Evolutionary conservation across 139 green algal species (phyloP), one percentile per base, ranked within the genome.

Genomic region (Prasinococcaceae sp.): DNA sequence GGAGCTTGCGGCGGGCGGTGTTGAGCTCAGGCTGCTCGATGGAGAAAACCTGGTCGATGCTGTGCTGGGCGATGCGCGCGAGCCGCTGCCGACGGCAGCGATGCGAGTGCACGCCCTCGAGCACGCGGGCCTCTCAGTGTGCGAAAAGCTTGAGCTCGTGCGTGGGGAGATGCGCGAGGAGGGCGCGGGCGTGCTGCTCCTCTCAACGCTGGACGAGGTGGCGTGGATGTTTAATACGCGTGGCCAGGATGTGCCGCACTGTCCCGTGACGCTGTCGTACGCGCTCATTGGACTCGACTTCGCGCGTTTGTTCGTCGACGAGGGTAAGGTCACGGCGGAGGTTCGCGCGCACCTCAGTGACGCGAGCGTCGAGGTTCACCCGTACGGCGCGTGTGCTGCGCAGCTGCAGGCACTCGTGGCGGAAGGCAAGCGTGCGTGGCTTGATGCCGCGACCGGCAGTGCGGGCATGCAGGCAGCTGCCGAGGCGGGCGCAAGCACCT

Each of bases 191-290:
- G 68, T 60, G 0, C 52, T 90, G 22, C 50, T 84, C 37, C 74
- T 87, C 10, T 79, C 68, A 4, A 60, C 73, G 41, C 70, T 98
- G 27, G 87, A 95, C 43, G 88, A 98, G 70, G 80, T 97, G n/a
- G 84, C 84, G 23, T 98, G 90, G 90, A 74, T 95, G 41, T 56
- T 88, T 41, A 98, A 98, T 50, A 27, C 5, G 49, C 74, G 88
- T 4, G 88, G 88, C 24, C 65, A 41, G 17, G 89, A 97, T 61
- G 83, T 95, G 10, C 30, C 65, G n/a, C 81, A 80, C 76, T 92
- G 86, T 66, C 89, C 88, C 1, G 85, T 98, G 30, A 81, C 88
- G 55, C 33, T 96, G 12, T 77, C 79, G 0, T 96, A 96, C 46
- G 76, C 60, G 4, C 19, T 93, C 3, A 65, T 97, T 4, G 69